phyloP scores from a whole-genome alignment of 768 basidiomycete genomes.

The Phanerodontia chrysosporium region DNA sequence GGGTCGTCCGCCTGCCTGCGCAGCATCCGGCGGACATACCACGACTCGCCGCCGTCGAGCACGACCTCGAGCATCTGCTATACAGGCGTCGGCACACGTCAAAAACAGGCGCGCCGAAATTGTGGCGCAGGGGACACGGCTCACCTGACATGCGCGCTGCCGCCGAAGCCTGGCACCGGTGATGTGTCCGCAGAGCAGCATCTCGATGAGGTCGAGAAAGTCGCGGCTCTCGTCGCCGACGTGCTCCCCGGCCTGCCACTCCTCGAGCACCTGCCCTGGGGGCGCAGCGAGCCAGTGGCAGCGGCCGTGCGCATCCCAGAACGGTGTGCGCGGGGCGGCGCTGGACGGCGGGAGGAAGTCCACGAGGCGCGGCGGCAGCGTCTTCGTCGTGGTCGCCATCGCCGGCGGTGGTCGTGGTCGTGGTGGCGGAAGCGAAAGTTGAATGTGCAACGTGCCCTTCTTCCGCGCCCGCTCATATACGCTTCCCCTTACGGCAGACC shows the following conservation, averaged over 20 bases:
- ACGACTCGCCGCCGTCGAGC: constrained; percentile 3
- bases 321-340: not conserved
- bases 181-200: not conserved
- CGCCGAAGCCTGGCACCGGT: not conserved
- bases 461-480: not conserved
- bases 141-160: not conserved
- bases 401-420: not conserved
- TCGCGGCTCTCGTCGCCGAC: not conserved
- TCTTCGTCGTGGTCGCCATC: not conserved
- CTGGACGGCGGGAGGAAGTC: not conserved
- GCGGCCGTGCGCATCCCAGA: not conserved
- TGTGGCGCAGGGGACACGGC: not conserved
- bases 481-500: not conserved
- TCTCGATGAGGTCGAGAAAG: not conserved
- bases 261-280: not conserved
- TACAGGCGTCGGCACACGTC: not conserved
- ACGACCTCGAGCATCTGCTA: not conserved
- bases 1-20: not conserved
- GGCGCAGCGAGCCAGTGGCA: not conserved
- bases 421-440: not conserved
- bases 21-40: not conserved
- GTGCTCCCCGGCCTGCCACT: not conserved
- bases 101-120: not conserved
- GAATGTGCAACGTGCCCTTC: not conserved
- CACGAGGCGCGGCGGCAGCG: not conserved